These are phyloP conservation scores for Backusella macrospora DNA, from an alignment of 192 early-diverging fungal species.

Conservation along the genomic window DNA sequence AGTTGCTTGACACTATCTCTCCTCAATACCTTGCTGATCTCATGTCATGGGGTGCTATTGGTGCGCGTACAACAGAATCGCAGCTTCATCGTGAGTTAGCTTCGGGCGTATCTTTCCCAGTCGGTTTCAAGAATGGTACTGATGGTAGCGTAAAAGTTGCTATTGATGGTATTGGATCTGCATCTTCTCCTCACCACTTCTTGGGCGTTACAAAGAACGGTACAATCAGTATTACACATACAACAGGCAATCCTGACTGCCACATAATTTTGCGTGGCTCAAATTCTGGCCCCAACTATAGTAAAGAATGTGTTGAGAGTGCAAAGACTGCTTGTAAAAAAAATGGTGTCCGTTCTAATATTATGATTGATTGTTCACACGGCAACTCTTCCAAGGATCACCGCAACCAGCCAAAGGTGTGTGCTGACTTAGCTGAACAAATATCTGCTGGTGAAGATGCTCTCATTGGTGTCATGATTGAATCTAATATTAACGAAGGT, in stretches of 20 bases:
- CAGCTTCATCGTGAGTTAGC: conserved; percentile 95
- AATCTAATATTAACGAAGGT: conserved; percentile 87
- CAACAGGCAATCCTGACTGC: conserved; percentile 81
- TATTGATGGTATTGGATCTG: conserved; percentile 74
- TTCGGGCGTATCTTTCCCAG: conserved; percentile 91
- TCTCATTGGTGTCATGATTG: conserved; percentile 92
- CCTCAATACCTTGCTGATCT: conserved; percentile 95
- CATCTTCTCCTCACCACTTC: conserved; percentile 84
- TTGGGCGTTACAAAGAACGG: conserved; percentile 95
- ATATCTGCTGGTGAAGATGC: conserved; percentile 67
- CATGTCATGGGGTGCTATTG: conserved; percentile 97
- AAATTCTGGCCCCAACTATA: conserved; percentile 88
- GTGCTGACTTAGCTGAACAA: conserved; percentile 68
- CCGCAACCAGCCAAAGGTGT: conserved; percentile 82
- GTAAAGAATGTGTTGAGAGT: conserved; percentile 58
- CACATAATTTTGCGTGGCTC: conserved; percentile 93
- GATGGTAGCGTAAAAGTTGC: conserved; percentile 85
- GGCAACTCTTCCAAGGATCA: conserved; percentile 92
- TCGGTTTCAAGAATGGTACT: conserved; percentile 99
- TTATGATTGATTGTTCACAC: conserved; percentile 97
- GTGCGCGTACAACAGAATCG: conserved; percentile 94
- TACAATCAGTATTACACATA: conserved; percentile 86
- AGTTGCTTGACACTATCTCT: conserved; percentile 93
- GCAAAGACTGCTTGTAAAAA: conserved; percentile 64
- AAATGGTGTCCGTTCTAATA: conserved; percentile 60